Percentiles rank a stretch among this genome's conserved stretches.
Evolutionary conservation across 2,329 filamentous ascomycete species (phyloP).

Genomic region (Coniochaeta ligniaria): DNA sequence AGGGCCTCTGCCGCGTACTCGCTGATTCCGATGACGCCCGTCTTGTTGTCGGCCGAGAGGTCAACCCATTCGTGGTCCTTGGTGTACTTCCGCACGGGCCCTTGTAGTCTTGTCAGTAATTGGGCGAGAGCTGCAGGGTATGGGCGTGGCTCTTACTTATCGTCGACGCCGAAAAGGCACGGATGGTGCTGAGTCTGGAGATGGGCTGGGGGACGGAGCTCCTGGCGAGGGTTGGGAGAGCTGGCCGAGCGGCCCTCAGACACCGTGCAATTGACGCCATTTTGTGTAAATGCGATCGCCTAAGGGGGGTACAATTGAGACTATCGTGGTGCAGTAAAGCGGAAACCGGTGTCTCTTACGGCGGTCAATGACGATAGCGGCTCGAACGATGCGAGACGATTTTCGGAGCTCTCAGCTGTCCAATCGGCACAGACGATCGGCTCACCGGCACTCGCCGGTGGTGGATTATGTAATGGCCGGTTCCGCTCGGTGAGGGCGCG

Average conservation of each 20-base stretch:
- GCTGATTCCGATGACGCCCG: constrained; percentile 78
- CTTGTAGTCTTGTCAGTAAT: constrained; percentile 26
- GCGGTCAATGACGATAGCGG: constrained; percentile 2
- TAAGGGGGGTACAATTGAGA: neutral
- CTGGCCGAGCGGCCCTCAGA: constrained; percentile 41
- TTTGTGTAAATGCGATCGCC: constrained; percentile 5
- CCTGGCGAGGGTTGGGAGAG: constrained; percentile 30
- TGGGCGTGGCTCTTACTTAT: constrained; percentile 28
- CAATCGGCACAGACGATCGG: neutral
- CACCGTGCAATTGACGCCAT: constrained; percentile 58
- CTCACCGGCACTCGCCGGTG: neutral
- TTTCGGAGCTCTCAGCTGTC: neutral
- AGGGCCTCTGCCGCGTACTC: constrained; percentile 86
- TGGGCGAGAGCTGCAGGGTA: constrained; percentile 9
- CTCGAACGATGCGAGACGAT: neutral
- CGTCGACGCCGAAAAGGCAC: constrained; percentile 38
- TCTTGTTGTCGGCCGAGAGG: constrained; percentile 72
- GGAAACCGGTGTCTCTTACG: neutral
- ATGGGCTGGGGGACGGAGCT: constrained; percentile 25
- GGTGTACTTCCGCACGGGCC: constrained; percentile 75
- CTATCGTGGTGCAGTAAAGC: neutral
- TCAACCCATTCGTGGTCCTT: constrained; percentile 99
- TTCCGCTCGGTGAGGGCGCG: neutral
- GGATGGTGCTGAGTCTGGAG: constrained; percentile 28
- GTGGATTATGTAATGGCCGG: neutral